Conservation (phyloP, 2,329 filamentous ascomycete species). For the Cladosporium sp. region DNA sequence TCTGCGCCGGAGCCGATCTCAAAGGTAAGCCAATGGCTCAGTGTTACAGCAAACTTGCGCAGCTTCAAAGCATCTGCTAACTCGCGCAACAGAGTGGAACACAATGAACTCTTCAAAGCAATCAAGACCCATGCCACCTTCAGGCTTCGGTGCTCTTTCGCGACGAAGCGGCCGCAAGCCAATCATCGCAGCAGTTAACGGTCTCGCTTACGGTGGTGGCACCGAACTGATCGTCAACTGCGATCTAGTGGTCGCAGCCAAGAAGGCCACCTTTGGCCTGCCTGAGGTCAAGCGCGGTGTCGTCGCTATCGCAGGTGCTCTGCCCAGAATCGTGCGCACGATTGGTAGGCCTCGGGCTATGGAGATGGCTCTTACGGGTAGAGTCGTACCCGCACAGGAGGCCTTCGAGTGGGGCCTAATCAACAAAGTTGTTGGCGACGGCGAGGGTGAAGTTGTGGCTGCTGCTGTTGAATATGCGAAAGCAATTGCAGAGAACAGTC, state of each 20-base stretch:
- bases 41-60: neutral
- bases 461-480: constrained; percentile 63
- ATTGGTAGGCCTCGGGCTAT: constrained; percentile 69
- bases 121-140: constrained; percentile 33
- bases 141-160: constrained; percentile 66
- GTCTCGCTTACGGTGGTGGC: constrained; percentile 71
- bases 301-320: constrained; percentile 67
- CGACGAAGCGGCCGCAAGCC: constrained; percentile 71
- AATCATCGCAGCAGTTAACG: constrained; percentile 74
- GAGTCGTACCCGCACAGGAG: constrained; percentile 59
- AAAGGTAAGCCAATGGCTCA: constrained; percentile 30
- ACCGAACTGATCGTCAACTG: constrained; percentile 73
- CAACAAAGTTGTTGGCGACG: constrained; percentile 60
- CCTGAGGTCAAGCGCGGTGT: constrained; percentile 73
- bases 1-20: constrained; percentile 40
- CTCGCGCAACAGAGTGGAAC: constrained; percentile 34
- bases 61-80: neutral
- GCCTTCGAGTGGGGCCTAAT: constrained; percentile 68
- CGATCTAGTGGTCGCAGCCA: constrained; percentile 68
- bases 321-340: constrained; percentile 65
- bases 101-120: constrained; percentile 29
- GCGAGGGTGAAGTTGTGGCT: constrained; percentile 49
- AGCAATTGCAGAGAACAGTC: constrained; percentile 65
- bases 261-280: constrained; percentile 62
- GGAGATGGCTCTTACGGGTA: constrained; percentile 69